Evolutionary conservation across 208 protist species (phyloP).

Genomic region (Blastocrithidia nonstop): DNA sequence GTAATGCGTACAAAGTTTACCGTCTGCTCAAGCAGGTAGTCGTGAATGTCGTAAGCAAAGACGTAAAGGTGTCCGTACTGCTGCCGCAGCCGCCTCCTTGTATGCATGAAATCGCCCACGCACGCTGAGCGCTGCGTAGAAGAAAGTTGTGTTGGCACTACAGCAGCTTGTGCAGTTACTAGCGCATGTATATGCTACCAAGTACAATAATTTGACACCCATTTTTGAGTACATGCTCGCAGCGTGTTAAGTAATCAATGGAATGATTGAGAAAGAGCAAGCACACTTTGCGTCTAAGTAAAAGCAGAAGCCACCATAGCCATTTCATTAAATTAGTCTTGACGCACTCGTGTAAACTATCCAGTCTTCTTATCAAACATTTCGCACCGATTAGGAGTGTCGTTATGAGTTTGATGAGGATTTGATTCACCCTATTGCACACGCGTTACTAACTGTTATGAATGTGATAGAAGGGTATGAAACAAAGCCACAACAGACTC

Average conservation of each 20-base stretch:
- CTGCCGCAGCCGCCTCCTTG: no score
- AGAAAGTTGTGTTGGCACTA: conserved; percentile 47
- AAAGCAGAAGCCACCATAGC: conserved; percentile 25
- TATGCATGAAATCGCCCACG: conserved; percentile 8
- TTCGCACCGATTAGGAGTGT: conserved; percentile 59
- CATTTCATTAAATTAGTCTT: conserved; percentile 48
- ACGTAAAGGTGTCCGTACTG: no score
- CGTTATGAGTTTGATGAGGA: conserved; percentile 77
- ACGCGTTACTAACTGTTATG: conserved; percentile 50
- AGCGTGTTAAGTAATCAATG: conserved; percentile 17
- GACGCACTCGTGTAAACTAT: conserved; percentile 17
- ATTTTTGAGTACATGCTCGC: conserved; percentile 52
- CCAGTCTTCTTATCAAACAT: conserved; percentile 17
- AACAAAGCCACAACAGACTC: conserved; percentile 32
- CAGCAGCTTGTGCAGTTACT: conserved; percentile 62
- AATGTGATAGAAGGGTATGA: conserved; percentile 76
- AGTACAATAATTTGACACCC: conserved; percentile 60
- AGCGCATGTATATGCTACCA: conserved; percentile 48
- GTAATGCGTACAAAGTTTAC: no score
- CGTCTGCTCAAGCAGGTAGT: no score
- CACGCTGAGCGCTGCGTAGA: conserved; percentile 15
- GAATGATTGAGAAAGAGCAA: conserved; percentile 42
- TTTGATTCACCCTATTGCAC: conserved; percentile 69
- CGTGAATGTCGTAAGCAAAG: no score
- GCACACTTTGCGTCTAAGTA: conserved; percentile 18